Base-by-base conservation (phyloP, 2,329 filamentous ascomycete species). In the Penicillium sp. region DNA sequence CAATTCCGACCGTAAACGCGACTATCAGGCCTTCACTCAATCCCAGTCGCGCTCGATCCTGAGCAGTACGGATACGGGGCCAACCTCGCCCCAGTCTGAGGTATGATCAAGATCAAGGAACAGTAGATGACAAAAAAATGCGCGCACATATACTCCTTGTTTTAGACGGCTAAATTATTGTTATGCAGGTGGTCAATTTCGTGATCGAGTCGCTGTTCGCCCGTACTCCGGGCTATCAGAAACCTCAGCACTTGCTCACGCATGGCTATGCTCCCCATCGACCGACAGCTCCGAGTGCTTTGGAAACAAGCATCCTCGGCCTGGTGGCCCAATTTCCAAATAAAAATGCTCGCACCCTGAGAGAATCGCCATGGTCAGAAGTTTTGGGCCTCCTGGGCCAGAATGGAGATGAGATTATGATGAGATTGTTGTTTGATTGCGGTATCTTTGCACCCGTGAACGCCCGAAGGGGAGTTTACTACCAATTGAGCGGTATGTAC, bases 161-260 rank as follows among this genome's bases (percentile, higher is more conserved):
- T 37, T 51, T 55, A 54, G 35, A 34, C 38, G 25, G 43, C 54
- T 59, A 42, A 63, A 39, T 39, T 41, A 42, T 45, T 47, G 35
- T 62, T 17, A 11, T 11, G 20, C 67, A 92, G 89, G 84, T 94
- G 66, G 82, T 94, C 45, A 89, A 93, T 70, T 92, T 90, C 73
- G 84, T 85, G 31, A 86, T 97, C 43, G 92, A 89, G 86, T 82
- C 85, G 10, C 79, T 96, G 1, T 96, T 96, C 74, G 85, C 84
- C 12, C 82, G 84, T 66, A 76, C 80, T 15, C 78, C 81, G 35
- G 72, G 72, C 20, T 76, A 75, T 59, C 74, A 80, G 52, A 85
- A 83, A 69, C 88, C 89, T 1, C 84, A 85, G 53, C 91, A 97
- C 76, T 70, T 96, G 5, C 83, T 99, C 4, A 93, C 91, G 67